These are phyloP conservation scores for Eucalyptus melliodora DNA, from an alignment of 345 rosid species.

Conservation along the genomic window DNA sequence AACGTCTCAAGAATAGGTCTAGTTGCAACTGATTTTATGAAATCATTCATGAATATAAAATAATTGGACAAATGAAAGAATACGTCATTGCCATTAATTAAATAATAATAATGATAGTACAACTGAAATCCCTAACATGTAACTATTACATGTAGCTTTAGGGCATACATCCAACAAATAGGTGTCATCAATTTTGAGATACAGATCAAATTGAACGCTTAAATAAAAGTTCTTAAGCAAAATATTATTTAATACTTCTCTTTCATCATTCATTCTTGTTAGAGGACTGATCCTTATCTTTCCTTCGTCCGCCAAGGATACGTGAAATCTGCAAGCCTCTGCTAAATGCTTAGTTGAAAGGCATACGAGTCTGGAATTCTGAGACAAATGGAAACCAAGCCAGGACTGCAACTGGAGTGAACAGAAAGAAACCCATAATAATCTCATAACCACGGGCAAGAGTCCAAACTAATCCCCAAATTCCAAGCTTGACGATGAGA, in stretches of 20 bases:
- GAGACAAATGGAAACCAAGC: constrained; percentile 98
- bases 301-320: constrained; percentile 78
- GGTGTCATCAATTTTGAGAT: too few relatives aligned
- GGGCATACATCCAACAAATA: too few relatives aligned
- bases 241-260: neutral
- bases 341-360: constrained; percentile 98
- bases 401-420: constrained; percentile 92
- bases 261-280: constrained; percentile 55
- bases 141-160: too few relatives aligned
- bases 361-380: constrained; percentile 95
- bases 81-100: too few relatives aligned
- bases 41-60: too few relatives aligned
- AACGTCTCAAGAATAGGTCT: too few relatives aligned
- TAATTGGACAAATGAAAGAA: too few relatives aligned
- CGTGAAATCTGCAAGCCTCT: constrained; percentile 97
- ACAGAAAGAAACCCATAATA: constrained; percentile 77
- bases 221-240: neutral
- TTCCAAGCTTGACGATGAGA: constrained; percentile 44
- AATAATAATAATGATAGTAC: too few relatives aligned
- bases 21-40: too few relatives aligned
- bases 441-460: constrained; percentile 95
- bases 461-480: constrained; percentile 81
- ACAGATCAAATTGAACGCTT: too few relatives aligned
- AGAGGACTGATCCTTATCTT: constrained; percentile 67
- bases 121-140: too few relatives aligned